Base-by-base conservation (phyloP, 2,329 filamentous ascomycete genomes). In the Curvularia verruculosa region DNA sequence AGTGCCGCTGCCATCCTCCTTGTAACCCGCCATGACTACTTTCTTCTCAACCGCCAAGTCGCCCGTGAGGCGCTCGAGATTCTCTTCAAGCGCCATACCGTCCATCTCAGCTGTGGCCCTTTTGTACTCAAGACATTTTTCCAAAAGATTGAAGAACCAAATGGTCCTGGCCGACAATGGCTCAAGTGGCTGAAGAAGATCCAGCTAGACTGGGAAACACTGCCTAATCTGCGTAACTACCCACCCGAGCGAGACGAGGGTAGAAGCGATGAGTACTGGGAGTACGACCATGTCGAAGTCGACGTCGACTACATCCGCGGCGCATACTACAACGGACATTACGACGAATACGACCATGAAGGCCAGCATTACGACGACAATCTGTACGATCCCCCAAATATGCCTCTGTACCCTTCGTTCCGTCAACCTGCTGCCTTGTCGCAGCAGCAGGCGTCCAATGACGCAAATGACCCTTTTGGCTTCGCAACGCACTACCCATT, bases 291-390 rank as follows among this genome's bases (percentile, higher is more conserved):
- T 10, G 55, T 50, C 1, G 67, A 72, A 15, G 54, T 73, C 0
- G 66, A 75, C 23, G 68, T 73, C 13, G 70, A 75, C 45, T 69
- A 72, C 29, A 39, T 73, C 0, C 62, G 66, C 3, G 70, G 70
- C 19, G 68, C 66, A 23, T 56, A 58, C 18, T 65, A 70, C 52
- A 66, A 56, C 43, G 58, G 60, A 0, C 67, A 75, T 51, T 69
- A 72, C 58, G 70, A 75, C 51, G 72, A 73, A 54, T 64, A 74
- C 45, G 73, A 76, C 59, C 67, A 75, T 52, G 73, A 73, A 37
- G 72, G 71, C 8, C 52, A 49, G 15, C 60, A 66, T 49, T 76
- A 76, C 63, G 70, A 76, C 52, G 72, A 75, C 58, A 75, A 75
- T 56, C 64, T 70, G 49, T 76, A 74, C 54, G 62, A 67, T 4